These are phyloP conservation scores for Suhomyces maxii DNA, from an alignment of 1,139 yeast genomes.

Conservation along the genomic window DNA sequence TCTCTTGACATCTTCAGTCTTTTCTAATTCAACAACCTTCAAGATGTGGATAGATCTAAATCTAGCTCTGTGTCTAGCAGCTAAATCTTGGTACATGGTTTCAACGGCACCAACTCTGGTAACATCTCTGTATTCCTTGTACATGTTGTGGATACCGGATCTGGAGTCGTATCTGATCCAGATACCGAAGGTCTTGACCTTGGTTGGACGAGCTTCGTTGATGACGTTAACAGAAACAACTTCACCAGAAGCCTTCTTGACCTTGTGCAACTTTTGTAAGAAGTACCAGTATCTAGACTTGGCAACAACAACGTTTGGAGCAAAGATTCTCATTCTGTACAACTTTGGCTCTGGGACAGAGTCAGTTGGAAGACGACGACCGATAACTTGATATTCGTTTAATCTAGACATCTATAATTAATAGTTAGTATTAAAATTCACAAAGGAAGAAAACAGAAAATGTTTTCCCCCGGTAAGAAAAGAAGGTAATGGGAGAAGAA, in stretches of 20 bases:
- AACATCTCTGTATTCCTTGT: conserved; percentile 99
- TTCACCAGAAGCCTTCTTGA: conserved; percentile 99
- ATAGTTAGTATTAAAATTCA: conserved; percentile 17
- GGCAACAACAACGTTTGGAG: conserved; percentile 98
- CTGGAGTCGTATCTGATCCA: conserved; percentile 99
- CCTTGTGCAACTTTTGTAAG: conserved; percentile 98
- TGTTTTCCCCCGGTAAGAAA: no score
- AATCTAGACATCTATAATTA: conserved; percentile 69
- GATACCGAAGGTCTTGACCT: conserved; percentile 99
- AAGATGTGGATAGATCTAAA: conserved; percentile 98
- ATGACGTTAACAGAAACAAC: conserved; percentile 90
- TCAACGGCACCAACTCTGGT: conserved; percentile 99
- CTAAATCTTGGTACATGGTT: conserved; percentile 99
- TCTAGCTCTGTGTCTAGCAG: conserved; percentile 99
- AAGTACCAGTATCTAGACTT: conserved; percentile 99
- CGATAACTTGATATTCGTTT: conserved; percentile 99
- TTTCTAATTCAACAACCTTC: conserved; percentile 98
- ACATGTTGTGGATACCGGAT: conserved; percentile 99
- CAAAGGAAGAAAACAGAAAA: no score
- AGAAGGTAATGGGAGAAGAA: neutral
- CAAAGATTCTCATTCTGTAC: conserved; percentile 99
- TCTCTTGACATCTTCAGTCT: conserved; percentile 98
- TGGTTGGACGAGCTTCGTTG: conserved; percentile 95
- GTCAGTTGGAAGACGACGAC: conserved; percentile 99
- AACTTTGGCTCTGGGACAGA: conserved; percentile 99